A percentile compares a stretch with the other conserved stretches of the same genome.
Evolutionary conservation across 2,329 filamentous ascomycete species (phyloP).

Genomic region (Ascochyta fabae): DNA sequence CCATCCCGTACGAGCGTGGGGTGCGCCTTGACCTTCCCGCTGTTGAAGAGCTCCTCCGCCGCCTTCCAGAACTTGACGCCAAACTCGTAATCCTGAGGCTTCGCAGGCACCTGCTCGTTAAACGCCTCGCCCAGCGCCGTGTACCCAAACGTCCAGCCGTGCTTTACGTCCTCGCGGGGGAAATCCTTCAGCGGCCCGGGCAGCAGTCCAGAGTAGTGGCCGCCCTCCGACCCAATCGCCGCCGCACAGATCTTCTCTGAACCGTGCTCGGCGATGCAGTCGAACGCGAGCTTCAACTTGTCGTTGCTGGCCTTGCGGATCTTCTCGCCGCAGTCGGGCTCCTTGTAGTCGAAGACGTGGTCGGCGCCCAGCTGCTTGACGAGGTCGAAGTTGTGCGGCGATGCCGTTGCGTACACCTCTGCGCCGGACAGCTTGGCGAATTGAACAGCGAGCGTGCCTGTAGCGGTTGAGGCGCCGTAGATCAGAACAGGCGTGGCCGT

Average conservation of each 20-base stretch:
- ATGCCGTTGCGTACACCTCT: slow-evolving; percentile 56
- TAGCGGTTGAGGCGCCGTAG: slow-evolving; percentile 60
- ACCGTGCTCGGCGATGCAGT: slow-evolving; percentile 52
- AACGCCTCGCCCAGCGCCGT: slow-evolving; percentile 51
- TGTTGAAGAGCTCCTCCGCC: slow-evolving; percentile 31
- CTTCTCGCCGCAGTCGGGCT: slow-evolving; percentile 52
- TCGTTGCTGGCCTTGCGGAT: slow-evolving; percentile 57
- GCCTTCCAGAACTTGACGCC: slow-evolving; percentile 35
- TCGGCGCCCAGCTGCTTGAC: slow-evolving; percentile 57
- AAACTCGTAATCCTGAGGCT: slow-evolving; percentile 37
- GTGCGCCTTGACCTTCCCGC: slow-evolving; percentile 44
- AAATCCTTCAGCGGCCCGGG: slow-evolving; percentile 35
- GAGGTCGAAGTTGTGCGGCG: slow-evolving; percentile 57
- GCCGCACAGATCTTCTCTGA: slow-evolving; percentile 28
- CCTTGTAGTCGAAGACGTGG: slow-evolving; percentile 59
- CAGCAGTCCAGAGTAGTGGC: slow-evolving; percentile 29
- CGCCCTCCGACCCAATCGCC: slow-evolving; percentile 31
- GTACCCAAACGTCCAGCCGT: slow-evolving; percentile 52
- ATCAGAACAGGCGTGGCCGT: slow-evolving; percentile 53
- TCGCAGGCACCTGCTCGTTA: slow-evolving; percentile 40
- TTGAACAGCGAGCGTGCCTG: slow-evolving; percentile 59
- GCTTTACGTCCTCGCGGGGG: slow-evolving; percentile 53
- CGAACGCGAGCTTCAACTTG: slow-evolving; percentile 54
- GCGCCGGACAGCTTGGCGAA: slow-evolving; percentile 55
- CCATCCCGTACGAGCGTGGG: slow-evolving; percentile 38